Evolutionary conservation across 1,284 basidiomycete genomes (phyloP).

Genomic region (Inonotus obliquus): DNA sequence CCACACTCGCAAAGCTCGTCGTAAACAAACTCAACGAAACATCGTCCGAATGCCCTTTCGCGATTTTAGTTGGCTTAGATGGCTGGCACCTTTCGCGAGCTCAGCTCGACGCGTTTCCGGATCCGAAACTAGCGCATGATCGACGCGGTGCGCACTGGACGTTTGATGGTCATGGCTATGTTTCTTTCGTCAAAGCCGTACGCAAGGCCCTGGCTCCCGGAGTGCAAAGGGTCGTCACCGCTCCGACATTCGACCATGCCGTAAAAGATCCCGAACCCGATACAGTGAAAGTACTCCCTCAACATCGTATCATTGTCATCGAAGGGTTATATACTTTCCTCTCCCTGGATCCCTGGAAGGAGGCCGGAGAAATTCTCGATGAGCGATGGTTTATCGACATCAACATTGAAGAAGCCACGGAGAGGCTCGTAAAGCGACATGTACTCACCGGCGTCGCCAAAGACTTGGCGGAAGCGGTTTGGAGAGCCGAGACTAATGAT

Average conservation of each 20-base stretch:
- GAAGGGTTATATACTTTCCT: conserved; percentile 84
- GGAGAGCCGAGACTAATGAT: conserved; percentile 73
- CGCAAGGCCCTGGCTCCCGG: conserved; percentile 31
- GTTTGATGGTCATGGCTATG: conserved; percentile 61
- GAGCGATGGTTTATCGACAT: conserved; percentile 76
- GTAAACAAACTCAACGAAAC: conserved; percentile 42
- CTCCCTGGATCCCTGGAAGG: conserved; percentile 66
- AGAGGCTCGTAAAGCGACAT: conserved; percentile 70
- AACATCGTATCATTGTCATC: conserved; percentile 73
- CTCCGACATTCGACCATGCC: conserved; percentile 73
- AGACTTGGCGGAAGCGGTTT: conserved; percentile 58
- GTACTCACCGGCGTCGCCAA: conserved; percentile 69
- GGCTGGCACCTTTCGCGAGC: conserved; percentile 80
- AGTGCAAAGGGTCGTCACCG: conserved; percentile 37
- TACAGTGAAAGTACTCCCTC: conserved; percentile 50
- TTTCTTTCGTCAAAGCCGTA: conserved; percentile 54
- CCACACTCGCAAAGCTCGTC: conserved; percentile 59
- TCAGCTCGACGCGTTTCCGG: conserved; percentile 61
- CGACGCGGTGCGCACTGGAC: conserved; percentile 73
- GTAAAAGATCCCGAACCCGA: conserved; percentile 60
- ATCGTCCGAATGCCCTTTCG: conserved; percentile 23
- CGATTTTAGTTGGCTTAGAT: conserved; percentile 70
- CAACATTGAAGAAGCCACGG: conserved; percentile 53
- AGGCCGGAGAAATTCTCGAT: conserved; percentile 65
- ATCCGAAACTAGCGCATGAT: conserved; percentile 69